Conservation (phyloP, 1,284 basidiomycete species). For the Apiotrichum sp. region DNA sequence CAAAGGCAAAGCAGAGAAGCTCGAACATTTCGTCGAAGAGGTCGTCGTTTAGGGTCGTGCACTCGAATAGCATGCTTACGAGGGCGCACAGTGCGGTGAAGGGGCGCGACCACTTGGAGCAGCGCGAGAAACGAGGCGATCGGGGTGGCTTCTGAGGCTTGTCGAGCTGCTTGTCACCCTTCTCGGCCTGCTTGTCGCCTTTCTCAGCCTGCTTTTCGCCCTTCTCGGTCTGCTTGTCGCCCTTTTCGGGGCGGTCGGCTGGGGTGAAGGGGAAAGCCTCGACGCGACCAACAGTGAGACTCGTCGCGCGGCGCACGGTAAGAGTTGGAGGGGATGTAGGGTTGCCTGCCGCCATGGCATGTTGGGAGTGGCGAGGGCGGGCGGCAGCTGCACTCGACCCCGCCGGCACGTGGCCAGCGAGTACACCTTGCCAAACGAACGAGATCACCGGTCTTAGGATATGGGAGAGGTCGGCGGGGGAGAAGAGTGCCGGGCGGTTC, state of each 20-base stretch:
- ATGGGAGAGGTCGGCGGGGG: constrained; percentile 34
- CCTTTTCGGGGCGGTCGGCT: too few relatives aligned
- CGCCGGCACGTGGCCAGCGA: constrained; percentile 26
- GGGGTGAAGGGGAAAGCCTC: constrained; percentile 13
- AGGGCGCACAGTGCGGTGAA: constrained; percentile 27
- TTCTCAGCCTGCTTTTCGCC: too few relatives aligned
- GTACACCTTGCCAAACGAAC: constrained; percentile 32
- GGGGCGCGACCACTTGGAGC: constrained; percentile 22
- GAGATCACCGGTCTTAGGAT: constrained; percentile 34
- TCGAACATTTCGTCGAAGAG: constrained; percentile 34
- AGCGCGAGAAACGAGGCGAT: neutral
- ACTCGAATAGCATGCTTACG: constrained; percentile 26
- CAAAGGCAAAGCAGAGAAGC: constrained; percentile 33
- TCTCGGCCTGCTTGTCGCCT: constrained; percentile 2
- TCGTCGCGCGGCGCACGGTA: constrained; percentile 2
- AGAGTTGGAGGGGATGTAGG: neutral
- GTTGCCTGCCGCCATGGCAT: neutral
- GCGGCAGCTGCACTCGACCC: constrained; percentile 21
- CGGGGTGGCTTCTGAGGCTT: constrained; percentile 1
- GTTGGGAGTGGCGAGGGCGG: neutral
- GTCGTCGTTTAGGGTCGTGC: constrained; percentile 28
- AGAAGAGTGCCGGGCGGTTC: constrained; percentile 20
- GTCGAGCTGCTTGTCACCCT: neutral
- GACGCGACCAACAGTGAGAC: constrained; percentile 7
- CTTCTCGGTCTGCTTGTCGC: constrained; percentile 3